Conservation (phyloP, 805 yeast species). For the Saccharomycopsis sp. region DNA sequence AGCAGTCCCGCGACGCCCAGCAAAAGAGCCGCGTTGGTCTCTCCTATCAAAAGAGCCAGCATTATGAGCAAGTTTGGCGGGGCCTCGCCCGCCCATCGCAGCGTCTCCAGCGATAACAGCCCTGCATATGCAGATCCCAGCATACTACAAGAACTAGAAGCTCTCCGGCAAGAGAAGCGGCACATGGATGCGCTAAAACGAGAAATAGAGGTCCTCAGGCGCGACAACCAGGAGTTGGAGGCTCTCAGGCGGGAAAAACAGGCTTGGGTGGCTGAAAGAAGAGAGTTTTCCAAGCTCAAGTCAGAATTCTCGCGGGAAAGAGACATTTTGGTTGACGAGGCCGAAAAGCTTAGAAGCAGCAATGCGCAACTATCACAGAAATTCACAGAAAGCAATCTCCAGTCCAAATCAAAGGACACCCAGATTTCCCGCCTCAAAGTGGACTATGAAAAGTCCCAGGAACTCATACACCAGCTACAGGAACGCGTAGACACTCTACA, state of each 20-base stretch:
- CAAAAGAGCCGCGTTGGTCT: constrained; percentile 10
- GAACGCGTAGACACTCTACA: constrained; percentile 34
- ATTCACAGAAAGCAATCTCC: constrained; percentile 42
- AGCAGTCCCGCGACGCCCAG: neutral
- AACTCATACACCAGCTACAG: constrained; percentile 48
- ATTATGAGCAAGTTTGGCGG: too few relatives aligned
- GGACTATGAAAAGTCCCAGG: constrained; percentile 53
- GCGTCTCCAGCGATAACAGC: too few relatives aligned
- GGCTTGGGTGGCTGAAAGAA: constrained; percentile 35
- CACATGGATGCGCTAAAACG: too few relatives aligned
- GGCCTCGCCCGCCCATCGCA: too few relatives aligned
- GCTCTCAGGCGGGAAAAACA: constrained; percentile 49
- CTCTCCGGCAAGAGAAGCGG: neutral
- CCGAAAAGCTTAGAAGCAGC: constrained; percentile 25
- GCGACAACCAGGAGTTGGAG: constrained; percentile 37
- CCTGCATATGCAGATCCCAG: too few relatives aligned
- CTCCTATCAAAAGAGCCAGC: constrained; percentile 2
- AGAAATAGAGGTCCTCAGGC: neutral
- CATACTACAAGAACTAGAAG: neutral
- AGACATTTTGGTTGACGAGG: neutral
- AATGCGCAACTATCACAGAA: constrained; percentile 42
- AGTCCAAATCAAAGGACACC: constrained; percentile 61
- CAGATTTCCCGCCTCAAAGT: constrained; percentile 53
- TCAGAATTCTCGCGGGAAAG: constrained; percentile 5
- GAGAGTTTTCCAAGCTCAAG: constrained; percentile 2